Conservation (phyloP, 2,329 filamentous ascomycete genomes). For the Penicillium paneum region DNA sequence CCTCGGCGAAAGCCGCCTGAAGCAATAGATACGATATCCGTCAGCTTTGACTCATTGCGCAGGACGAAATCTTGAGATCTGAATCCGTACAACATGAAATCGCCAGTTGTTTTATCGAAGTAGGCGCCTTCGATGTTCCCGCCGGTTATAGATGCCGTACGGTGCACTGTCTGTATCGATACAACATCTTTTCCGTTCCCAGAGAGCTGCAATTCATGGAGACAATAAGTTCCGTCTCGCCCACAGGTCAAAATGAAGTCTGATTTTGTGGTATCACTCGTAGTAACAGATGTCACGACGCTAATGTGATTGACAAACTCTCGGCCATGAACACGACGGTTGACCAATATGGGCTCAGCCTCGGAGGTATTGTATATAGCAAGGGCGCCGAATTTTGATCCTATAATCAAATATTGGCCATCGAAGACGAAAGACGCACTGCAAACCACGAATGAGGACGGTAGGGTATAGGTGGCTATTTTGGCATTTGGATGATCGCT, state of each 20-base stretch:
- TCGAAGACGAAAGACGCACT: slow-evolving; percentile 43
- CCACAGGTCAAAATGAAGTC: slow-evolving; percentile 64
- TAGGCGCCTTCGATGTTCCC: slow-evolving; percentile 72
- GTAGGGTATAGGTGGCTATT: slow-evolving; percentile 29
- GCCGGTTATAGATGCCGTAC: slow-evolving; percentile 66
- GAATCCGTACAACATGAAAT: slow-evolving; percentile 25
- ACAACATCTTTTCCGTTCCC: slow-evolving; percentile 28
- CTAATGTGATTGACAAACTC: slow-evolving; percentile 68
- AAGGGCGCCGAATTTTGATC: slow-evolving; percentile 56
- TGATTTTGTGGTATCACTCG: slow-evolving; percentile 14
- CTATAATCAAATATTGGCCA: slow-evolving; percentile 47
- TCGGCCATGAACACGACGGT: slow-evolving; percentile 44
- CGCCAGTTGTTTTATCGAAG: slow-evolving; percentile 45
- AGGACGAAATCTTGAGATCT: slow-evolving; percentile 64
- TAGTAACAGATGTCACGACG: slow-evolving; percentile 15
- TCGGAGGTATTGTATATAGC: slow-evolving; percentile 43
- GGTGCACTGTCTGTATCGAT: slow-evolving; percentile 58
- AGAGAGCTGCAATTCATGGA: slow-evolving; percentile 48
- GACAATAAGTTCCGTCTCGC: slow-evolving; percentile 71
- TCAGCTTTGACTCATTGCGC: slow-evolving; percentile 70
- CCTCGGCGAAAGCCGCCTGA: slow-evolving; percentile 82
- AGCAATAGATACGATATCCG: slow-evolving; percentile 67
- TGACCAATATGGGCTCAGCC: slow-evolving; percentile 23
- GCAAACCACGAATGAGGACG: slow-evolving; percentile 51
- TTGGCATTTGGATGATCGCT: slow-evolving; percentile 40